Conservation (phyloP, 495 filamentous ascomycete genomes). For the Podospora australis region DNA sequence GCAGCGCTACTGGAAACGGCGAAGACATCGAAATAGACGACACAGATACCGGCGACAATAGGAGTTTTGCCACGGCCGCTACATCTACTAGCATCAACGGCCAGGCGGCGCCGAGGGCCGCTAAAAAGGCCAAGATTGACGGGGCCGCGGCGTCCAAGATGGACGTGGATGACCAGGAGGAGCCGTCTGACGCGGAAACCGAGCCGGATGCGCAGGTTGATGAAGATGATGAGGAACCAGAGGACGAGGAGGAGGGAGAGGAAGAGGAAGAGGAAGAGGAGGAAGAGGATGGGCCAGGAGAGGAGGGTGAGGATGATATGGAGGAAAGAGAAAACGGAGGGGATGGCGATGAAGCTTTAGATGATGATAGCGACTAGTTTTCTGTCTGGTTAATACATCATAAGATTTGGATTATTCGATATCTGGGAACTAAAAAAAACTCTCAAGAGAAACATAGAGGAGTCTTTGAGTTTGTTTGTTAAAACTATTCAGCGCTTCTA, state of each 20-base stretch:
- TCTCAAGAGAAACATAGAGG: no score
- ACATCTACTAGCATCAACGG: neutral
- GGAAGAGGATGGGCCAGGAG: constrained; percentile 42
- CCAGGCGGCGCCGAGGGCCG: constrained; percentile 14
- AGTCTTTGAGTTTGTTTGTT: no score
- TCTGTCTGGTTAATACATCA: no score
- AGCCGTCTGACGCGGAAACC: constrained; percentile 44
- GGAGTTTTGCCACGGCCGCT: constrained; percentile 1
- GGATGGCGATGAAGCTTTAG: constrained; percentile 60
- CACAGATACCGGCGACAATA: constrained; percentile 9
- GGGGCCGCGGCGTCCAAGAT: constrained; percentile 25
- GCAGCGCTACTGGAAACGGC: constrained; percentile 17
- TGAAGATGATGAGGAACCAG: constrained; percentile 50
- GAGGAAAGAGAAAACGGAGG: constrained; percentile 36
- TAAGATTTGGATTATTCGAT: no score
- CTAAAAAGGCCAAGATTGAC: constrained; percentile 40
- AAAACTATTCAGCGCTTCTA: no score
- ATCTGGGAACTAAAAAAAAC: no score
- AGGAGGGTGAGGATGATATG: constrained; percentile 38
- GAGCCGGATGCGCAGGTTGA: constrained; percentile 48
- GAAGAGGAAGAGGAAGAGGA: constrained; percentile 41
- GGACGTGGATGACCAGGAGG: constrained; percentile 32
- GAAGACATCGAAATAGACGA: constrained; percentile 10
- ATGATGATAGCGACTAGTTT: constrained; percentile 50
- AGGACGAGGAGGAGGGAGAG: constrained; percentile 41